Conservation (phyloP, 2,329 filamentous ascomycete genomes). For the Trichoderma sp. region DNA sequence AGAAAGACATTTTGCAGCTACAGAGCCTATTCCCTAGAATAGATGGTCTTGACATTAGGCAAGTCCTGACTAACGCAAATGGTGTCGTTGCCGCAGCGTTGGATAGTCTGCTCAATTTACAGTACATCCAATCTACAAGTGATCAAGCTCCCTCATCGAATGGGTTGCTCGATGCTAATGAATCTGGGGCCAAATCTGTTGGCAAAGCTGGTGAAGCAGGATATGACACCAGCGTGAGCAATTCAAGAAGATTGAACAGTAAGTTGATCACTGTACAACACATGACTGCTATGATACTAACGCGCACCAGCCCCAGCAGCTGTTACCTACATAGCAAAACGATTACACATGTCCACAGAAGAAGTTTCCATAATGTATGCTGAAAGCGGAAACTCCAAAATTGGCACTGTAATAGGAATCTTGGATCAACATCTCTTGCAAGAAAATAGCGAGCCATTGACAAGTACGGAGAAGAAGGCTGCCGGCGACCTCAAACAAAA, state of each 20-base stretch:
- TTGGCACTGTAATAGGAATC: constrained; percentile 44
- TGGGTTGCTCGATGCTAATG: constrained; percentile 67
- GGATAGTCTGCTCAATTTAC: constrained; percentile 77
- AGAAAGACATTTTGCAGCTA: constrained; percentile 65
- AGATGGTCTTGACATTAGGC: constrained; percentile 64
- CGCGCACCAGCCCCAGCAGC: constrained; percentile 38
- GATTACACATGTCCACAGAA: constrained; percentile 43
- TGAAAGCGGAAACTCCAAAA: constrained; percentile 40
- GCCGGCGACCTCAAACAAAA: constrained; percentile 40
- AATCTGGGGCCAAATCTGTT: constrained; percentile 4
- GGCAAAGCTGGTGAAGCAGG: background rate
- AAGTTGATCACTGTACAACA: constrained; percentile 16
- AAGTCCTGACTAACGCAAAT: constrained; percentile 66
- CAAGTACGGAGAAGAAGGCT: constrained; percentile 33
- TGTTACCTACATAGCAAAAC: constrained; percentile 47
- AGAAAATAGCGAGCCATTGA: constrained; percentile 35
- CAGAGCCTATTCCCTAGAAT: constrained; percentile 71
- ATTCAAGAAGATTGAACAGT: constrained; percentile 29
- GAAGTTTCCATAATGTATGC: constrained; percentile 46
- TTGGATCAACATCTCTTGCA: constrained; percentile 46
- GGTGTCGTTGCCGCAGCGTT: constrained; percentile 70
- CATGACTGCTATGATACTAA: background rate
- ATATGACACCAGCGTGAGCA: background rate
- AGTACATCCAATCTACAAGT: constrained; percentile 71
- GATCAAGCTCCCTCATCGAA: constrained; percentile 74